These are phyloP conservation scores for Cladophialophora carrionii DNA, from an alignment of 2,329 filamentous ascomycete genomes.

Conservation along the genomic window DNA sequence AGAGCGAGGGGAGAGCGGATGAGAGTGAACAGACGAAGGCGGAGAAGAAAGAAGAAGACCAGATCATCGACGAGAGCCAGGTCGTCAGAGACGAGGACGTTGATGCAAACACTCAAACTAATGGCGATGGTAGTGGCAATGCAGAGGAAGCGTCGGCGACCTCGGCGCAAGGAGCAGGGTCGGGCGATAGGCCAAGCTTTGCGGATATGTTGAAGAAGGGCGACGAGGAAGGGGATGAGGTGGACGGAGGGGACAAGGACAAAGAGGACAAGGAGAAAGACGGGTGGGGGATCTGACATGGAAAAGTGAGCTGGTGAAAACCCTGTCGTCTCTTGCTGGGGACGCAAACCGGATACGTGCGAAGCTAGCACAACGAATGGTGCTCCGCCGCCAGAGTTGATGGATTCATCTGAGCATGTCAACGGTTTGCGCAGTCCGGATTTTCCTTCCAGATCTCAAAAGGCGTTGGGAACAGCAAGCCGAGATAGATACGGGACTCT, in stretches of 20 bases:
- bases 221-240: background rate
- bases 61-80: slow-evolving; percentile 32
- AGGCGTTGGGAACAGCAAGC: background rate
- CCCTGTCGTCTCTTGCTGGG: background rate
- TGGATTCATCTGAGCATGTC: background rate
- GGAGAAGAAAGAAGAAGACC: slow-evolving; percentile 30
- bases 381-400: background rate
- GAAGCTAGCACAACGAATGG: background rate
- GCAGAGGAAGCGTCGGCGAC: slow-evolving; percentile 7
- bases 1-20: slow-evolving; percentile 8
- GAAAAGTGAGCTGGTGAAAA: background rate
- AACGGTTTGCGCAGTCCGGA: background rate
- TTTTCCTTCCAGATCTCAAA: background rate
- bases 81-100: slow-evolving; percentile 30
- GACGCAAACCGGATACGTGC: background rate
- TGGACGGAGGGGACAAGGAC: background rate
- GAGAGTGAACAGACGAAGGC: slow-evolving; percentile 16
- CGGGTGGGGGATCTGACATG: slow-evolving; percentile 12
- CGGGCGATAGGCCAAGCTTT: slow-evolving; percentile 14
- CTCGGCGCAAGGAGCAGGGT: slow-evolving; percentile 4
- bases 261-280: slow-evolving; percentile 11
- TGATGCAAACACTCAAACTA: background rate
- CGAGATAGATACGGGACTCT: background rate
- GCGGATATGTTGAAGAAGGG: slow-evolving; percentile 9
- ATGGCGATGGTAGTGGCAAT: background rate